These are phyloP conservation scores for Actinomortierella ambigua DNA, from an alignment of 371 early-diverging fungal species.

Conservation along the genomic window DNA sequence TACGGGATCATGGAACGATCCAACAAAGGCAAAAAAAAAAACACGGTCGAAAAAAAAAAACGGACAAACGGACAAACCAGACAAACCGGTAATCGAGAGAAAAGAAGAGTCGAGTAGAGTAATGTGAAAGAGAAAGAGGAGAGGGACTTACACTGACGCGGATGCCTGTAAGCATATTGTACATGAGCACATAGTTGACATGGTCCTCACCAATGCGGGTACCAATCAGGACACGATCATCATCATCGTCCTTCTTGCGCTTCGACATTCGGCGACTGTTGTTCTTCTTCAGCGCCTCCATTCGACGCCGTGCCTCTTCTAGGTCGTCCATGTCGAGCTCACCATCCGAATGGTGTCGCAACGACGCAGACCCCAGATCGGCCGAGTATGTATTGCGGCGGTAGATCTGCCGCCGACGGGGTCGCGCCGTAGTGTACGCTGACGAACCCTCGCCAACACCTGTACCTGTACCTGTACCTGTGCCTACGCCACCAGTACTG, in stretches of 20 bases:
- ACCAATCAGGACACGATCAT: slow-evolving; percentile 62
- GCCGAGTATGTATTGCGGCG: slow-evolving; percentile 47
- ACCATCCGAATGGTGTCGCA: slow-evolving; percentile 31
- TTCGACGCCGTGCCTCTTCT: slow-evolving; percentile 28
- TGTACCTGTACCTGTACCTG: no score
- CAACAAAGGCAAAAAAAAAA: slow-evolving; percentile 2
- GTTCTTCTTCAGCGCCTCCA: slow-evolving; percentile 40
- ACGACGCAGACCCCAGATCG: slow-evolving; percentile 21
- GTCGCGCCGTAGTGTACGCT: slow-evolving; percentile 14
- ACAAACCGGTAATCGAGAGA: background rate
- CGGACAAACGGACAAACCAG: background rate
- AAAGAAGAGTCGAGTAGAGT: background rate
- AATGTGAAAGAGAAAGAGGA: background rate
- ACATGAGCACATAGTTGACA: slow-evolving; percentile 88
- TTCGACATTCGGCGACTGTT: slow-evolving; percentile 45
- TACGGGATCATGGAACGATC: no score
- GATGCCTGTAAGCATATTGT: slow-evolving; percentile 97
- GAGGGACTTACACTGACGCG: slow-evolving; percentile 72
- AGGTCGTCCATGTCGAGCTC: slow-evolving; percentile 40
- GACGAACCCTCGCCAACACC: slow-evolving; percentile 11
- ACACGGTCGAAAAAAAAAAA: slow-evolving; percentile 6
- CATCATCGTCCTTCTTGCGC: slow-evolving; percentile 56
- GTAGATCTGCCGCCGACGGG: slow-evolving; percentile 22
- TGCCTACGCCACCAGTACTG: no score
- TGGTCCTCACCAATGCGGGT: slow-evolving; percentile 71